Evolutionary conservation across 257 asterid genomes (phyloP).

Genomic region (Primulina tabacum): DNA sequence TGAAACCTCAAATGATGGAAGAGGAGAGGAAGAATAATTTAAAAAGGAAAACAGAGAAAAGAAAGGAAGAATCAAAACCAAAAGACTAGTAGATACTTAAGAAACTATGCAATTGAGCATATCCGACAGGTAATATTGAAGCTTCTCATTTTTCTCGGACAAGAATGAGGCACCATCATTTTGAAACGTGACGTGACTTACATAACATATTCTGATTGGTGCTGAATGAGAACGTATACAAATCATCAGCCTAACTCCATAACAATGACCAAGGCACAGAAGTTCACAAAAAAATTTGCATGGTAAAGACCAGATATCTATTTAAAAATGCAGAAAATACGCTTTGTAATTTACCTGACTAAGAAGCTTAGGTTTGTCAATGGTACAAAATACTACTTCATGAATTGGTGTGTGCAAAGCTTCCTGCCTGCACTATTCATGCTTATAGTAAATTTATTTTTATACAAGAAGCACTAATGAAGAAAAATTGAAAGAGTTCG

Average conservation of each 20-base stretch:
- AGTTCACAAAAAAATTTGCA: neutral
- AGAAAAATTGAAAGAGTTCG: neutral
- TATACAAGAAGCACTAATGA: neutral
- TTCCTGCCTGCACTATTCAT: slow-evolving; percentile 59
- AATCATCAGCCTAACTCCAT: slow-evolving; percentile 17
- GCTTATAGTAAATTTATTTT: slow-evolving; percentile 15
- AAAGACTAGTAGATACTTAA: no score
- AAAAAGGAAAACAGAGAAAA: no score
- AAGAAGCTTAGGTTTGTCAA: slow-evolving; percentile 40
- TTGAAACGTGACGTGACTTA: neutral
- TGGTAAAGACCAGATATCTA: slow-evolving; percentile 14
- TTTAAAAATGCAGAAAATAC: slow-evolving; percentile 11
- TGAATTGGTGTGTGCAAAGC: slow-evolving; percentile 47
- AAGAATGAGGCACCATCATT: slow-evolving; percentile 8
- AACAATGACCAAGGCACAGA: neutral
- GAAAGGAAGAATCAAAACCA: no score
- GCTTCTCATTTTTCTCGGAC: slow-evolving; percentile 6
- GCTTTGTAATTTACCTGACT: neutral
- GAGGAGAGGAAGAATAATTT: no score
- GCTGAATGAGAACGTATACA: slow-evolving; percentile 2
- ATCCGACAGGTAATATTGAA: neutral
- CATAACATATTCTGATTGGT: neutral
- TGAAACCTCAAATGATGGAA: no score
- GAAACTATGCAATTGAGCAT: no score
- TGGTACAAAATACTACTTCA: slow-evolving; percentile 80